Evolutionary conservation across 768 basidiomycete species (phyloP), one percentile per base, ranked within the genome.

Genomic region (Trametes coccinea): DNA sequence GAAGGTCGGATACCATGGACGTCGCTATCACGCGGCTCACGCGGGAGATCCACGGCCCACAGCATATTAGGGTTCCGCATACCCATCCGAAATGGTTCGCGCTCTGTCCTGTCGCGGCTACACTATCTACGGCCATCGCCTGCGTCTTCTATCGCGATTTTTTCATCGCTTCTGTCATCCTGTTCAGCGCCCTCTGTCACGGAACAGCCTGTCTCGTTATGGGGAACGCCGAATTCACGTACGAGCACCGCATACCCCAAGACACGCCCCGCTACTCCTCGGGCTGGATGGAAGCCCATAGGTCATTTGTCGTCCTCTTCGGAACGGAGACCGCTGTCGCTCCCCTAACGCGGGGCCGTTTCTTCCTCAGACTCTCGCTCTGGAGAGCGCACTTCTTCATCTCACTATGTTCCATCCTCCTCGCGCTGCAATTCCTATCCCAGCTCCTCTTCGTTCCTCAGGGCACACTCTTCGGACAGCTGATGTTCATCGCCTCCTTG

Each of bases 371-470:
- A 5, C 43, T 54, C 41, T 34, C 53, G 40, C 29, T 50, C 34
- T 34, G 45, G n/a, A 33, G 41, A 22, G 39, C 30, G 39, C 46
- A 50, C 47, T 57, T 31, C 53, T 31, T 9, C 17, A 22, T 59
- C 58, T 47, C 51, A 4, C 22, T 45, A 4, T 64, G 54, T n/a
- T 49, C 62, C 10, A 13, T 64, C 16, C 59, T 65, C 40, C 56
- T 61, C 39, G 45, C 16, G 16, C 7, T 54, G 6, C 63, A 61
- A 46, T 61, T 57, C 55, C 58, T 64, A 22, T 33, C 50, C 47
- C 62, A 63, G 53, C 61, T 63, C 47, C 53, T 63, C 29, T 39
- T 53, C 22, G 59, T 64, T 16, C 63, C 63, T 14, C 59, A 60
- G 34, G 59, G 63, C n/a, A 22, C 22, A 4, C 55, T 53, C 52